These are phyloP conservation scores for Telfairia occidentalis DNA, from an alignment of 331 rosid genomes.

Conservation along the genomic window DNA sequence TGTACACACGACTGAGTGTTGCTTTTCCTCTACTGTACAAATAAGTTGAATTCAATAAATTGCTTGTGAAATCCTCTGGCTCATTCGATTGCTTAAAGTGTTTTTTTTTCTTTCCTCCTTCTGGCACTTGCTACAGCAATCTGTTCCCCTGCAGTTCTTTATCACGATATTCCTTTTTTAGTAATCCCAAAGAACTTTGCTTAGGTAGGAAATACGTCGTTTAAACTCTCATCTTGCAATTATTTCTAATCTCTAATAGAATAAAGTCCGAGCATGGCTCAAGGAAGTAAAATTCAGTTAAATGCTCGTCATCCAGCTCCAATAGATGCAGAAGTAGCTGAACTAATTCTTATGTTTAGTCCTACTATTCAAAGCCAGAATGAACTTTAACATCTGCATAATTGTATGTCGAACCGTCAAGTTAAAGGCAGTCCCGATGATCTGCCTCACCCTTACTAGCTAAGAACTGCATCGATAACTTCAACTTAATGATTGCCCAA, in stretches of 20 bases:
- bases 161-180: background rate
- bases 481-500: background rate
- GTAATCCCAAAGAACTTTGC: background rate
- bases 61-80: background rate
- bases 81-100: background rate
- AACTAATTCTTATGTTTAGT: background rate
- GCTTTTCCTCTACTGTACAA: background rate
- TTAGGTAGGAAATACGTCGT: background rate
- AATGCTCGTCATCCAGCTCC: background rate
- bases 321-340: background rate
- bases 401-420: background rate
- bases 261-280: background rate
- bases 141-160: background rate
- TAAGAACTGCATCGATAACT: background rate
- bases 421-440: background rate
- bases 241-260: background rate
- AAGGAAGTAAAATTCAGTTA: background rate
- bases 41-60: background rate
- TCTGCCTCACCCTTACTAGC: background rate
- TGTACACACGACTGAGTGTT: background rate
- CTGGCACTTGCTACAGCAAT: background rate
- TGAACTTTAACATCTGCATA: background rate
- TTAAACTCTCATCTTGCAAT: background rate
- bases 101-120: background rate
- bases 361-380: background rate